Percentiles rank a stretch among this genome's conserved stretches.
These are phyloP conservation scores for Cryptococcus sp. DNA, from an alignment of 1,284 basidiomycete genomes.

Conservation along the genomic window DNA sequence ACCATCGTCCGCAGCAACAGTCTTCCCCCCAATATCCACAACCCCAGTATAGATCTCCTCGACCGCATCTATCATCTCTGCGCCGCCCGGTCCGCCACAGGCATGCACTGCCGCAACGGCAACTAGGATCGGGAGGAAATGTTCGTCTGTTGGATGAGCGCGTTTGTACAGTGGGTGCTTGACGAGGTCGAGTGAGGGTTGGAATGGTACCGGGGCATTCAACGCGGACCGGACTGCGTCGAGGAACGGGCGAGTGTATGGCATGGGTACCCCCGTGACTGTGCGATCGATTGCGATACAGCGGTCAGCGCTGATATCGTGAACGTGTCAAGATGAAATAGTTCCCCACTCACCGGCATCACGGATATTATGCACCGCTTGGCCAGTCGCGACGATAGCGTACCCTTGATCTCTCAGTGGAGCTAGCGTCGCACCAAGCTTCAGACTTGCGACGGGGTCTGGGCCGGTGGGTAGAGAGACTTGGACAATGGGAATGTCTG, in stretches of 20 bases:
- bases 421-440: conserved; percentile 52
- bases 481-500: conserved; percentile 51
- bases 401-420: conserved; percentile 47
- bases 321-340: too few species aligned
- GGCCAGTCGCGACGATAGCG: conserved; percentile 46
- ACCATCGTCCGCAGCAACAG: conserved; percentile 8
- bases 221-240: conserved; percentile 26
- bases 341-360: conserved; percentile 39
- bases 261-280: conserved; percentile 27
- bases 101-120: conserved; percentile 33
- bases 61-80: conserved; percentile 21
- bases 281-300: conserved; percentile 10
- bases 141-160: conserved; percentile 52
- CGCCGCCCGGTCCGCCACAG: neutral
- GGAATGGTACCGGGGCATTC: conserved; percentile 17
- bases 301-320: neutral
- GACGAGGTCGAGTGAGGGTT: conserved; percentile 29
- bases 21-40: conserved; percentile 17
- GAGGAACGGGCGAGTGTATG: conserved; percentile 39
- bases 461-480: conserved; percentile 53
- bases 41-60: conserved; percentile 32
- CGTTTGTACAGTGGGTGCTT: conserved; percentile 38
- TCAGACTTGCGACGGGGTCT: conserved; percentile 41
- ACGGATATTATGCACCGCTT: conserved; percentile 51
- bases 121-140: conserved; percentile 48